phyloP scores from a whole-genome alignment of 371 early-diverging fungal species.

The Racocetra persica region DNA sequence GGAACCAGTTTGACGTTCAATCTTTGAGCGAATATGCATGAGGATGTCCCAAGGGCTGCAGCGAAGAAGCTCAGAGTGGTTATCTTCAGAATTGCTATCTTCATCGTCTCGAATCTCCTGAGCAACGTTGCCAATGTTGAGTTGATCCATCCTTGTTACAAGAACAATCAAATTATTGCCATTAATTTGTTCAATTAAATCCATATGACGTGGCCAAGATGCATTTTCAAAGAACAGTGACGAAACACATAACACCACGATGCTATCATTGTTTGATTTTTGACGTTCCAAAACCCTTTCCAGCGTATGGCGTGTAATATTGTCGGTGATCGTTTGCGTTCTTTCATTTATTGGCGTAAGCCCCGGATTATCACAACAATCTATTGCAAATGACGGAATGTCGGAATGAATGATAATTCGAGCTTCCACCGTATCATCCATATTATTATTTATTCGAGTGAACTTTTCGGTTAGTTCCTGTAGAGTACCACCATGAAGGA shows the following conservation, averaged over 20 bases:
- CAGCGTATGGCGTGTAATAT: not conserved
- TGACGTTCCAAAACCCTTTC: not conserved
- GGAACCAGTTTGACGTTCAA: not conserved
- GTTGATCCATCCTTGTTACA: slow-evolving; percentile 2
- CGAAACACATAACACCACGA: not conserved
- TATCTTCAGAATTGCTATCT: not conserved
- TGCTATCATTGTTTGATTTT: not conserved
- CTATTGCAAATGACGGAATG: not conserved
- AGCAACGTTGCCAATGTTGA: not conserved
- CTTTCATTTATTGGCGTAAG: not conserved
- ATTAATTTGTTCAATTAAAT: not conserved
- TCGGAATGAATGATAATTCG: not conserved
- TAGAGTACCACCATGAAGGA: not conserved
- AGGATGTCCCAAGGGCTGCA: not conserved
- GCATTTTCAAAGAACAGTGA: not conserved
- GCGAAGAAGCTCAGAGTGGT: not conserved
- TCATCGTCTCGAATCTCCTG: not conserved
- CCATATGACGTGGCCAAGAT: not conserved
- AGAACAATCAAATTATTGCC: not conserved
- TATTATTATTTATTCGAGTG: not conserved
- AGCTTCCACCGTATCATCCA: not conserved
- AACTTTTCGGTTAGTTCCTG: not conserved
- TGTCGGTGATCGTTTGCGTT: not conserved
- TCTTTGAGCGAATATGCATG: not conserved
- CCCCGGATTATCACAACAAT: not conserved